Evolutionary conservation across 2,329 filamentous ascomycete species (phyloP).

Genomic region (Nannizzia gypsea): DNA sequence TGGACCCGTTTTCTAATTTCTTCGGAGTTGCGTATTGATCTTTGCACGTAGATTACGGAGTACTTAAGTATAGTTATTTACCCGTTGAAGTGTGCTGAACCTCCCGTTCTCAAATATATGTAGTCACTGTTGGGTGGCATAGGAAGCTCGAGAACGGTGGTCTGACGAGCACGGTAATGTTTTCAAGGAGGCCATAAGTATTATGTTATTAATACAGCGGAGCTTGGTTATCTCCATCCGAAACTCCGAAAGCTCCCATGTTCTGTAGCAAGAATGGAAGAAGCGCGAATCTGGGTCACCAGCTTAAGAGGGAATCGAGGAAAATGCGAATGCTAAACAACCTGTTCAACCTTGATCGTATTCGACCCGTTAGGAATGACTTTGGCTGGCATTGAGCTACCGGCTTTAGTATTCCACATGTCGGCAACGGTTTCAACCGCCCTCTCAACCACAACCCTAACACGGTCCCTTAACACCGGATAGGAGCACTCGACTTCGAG

Average conservation of each 20-base stretch:
- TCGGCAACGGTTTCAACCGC: slow-evolving; percentile 78
- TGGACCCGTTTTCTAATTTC: no score
- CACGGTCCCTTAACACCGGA: slow-evolving; percentile 66
- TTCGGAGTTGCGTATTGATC: no score
- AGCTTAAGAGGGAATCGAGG: background rate
- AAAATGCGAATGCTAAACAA: background rate
- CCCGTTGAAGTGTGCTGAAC: no score
- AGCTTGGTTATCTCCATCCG: no score
- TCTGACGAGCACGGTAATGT: no score
- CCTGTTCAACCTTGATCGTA: background rate
- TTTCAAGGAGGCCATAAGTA: no score
- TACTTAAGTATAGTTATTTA: no score
- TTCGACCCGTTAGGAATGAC: background rate
- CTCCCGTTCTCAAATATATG: no score
- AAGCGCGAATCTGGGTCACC: background rate
- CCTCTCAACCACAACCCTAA: slow-evolving; percentile 79
- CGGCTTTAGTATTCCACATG: slow-evolving; percentile 35
- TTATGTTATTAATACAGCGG: no score
- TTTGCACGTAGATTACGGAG: no score
- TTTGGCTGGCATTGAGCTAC: background rate
- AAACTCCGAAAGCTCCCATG: background rate
- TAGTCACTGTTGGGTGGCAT: no score
- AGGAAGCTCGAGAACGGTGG: no score
- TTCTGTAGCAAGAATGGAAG: background rate
- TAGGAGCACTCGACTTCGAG: slow-evolving; percentile 80